phyloP scores from a whole-genome alignment of 2,329 filamentous ascomycete genomes.

The Simplicillium sp. region DNA sequence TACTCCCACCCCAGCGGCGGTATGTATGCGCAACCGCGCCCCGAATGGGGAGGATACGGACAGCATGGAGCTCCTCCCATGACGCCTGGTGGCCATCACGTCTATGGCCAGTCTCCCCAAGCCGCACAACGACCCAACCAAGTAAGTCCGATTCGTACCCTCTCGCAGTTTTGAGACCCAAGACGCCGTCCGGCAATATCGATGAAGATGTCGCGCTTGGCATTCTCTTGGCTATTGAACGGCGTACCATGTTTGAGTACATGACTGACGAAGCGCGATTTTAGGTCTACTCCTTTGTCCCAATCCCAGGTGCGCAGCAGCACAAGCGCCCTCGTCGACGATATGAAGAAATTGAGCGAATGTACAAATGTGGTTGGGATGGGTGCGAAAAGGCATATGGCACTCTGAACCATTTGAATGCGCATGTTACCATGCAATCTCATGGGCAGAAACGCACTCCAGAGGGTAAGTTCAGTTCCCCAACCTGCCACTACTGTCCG shows the following conservation, averaged over 20 bases:
- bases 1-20: slow-evolving; percentile 54
- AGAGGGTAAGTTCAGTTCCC: slow-evolving; percentile 61
- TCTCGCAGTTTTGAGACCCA: background rate
- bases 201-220: too few species aligned
- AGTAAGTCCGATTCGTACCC: slow-evolving; percentile 34
- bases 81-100: slow-evolving; percentile 40
- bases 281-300: slow-evolving; percentile 97
- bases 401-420: slow-evolving; percentile 93
- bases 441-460: slow-evolving; percentile 91
- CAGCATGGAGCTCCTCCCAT: slow-evolving; percentile 40
- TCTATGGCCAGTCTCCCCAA: slow-evolving; percentile 47
- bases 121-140: slow-evolving; percentile 40
- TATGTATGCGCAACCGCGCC: slow-evolving; percentile 61
- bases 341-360: slow-evolving; percentile 97
- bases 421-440: slow-evolving; percentile 97
- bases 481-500: background rate
- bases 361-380: slow-evolving; percentile 99
- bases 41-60: slow-evolving; percentile 65
- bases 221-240: background rate
- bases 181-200: background rate
- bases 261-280: slow-evolving; percentile 9
- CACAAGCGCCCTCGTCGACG: slow-evolving; percentile 89
- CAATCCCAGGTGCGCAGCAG: slow-evolving; percentile 92
- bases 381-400: slow-evolving; percentile 98
- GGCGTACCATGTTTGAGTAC: too few species aligned